Percentiles rank a stretch among this genome's conserved stretches.
These are phyloP conservation scores for Aspergillus pseudonomiae DNA, from an alignment of 2,329 filamentous ascomycete genomes.

Conservation along the genomic window DNA sequence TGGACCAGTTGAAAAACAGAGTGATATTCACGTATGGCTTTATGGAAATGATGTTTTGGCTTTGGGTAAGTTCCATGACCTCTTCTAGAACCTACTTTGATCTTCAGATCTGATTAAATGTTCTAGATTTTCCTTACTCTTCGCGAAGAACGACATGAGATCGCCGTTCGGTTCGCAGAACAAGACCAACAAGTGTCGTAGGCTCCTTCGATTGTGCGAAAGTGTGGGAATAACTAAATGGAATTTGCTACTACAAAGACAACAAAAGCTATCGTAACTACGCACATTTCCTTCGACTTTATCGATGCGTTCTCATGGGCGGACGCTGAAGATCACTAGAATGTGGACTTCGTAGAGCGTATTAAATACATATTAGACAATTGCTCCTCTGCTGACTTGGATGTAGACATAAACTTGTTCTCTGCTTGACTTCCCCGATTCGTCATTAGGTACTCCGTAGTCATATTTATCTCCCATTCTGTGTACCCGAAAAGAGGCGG, in stretches of 20 bases:
- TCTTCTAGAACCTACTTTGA: neutral
- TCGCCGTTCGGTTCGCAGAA: conserved; percentile 25
- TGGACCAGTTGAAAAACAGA: conserved; percentile 77
- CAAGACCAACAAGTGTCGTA: conserved; percentile 17
- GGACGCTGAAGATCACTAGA: neutral
- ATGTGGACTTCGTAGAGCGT: neutral
- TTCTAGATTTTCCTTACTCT: conserved; percentile 38
- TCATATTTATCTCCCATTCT: too few species aligned
- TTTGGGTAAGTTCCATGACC: conserved; percentile 63
- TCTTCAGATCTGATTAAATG: conserved; percentile 14
- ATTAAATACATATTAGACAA: neutral
- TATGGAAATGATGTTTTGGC: conserved; percentile 81
- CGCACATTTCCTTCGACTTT: neutral
- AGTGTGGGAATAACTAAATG: neutral
- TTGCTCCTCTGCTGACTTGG: neutral
- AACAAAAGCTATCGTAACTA: neutral
- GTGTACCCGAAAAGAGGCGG: neutral
- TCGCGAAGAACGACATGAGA: conserved; percentile 41
- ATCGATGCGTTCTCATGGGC: neutral
- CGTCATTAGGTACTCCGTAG: neutral
- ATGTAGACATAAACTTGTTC: neutral
- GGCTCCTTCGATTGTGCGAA: neutral
- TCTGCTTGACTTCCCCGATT: neutral
- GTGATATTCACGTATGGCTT: conserved; percentile 84
- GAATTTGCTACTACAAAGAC: neutral